A percentile compares a stretch with the other conserved stretches of the same genome.
Evolutionary conservation across 1,284 basidiomycete genomes (phyloP).

Genomic region (Fistulinella cinereoalba): DNA sequence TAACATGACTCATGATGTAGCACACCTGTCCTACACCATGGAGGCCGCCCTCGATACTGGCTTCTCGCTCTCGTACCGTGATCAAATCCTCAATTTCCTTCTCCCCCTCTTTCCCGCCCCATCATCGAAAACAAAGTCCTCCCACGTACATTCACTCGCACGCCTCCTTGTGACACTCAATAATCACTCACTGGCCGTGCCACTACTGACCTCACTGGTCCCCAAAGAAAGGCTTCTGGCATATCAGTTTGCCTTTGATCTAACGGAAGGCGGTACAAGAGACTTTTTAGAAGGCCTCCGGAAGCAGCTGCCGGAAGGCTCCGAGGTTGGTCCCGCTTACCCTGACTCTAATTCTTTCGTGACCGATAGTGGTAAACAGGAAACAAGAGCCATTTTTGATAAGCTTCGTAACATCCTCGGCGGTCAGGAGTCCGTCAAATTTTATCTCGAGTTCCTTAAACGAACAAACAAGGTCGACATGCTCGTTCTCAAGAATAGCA

Average conservation of each 20-base stretch:
- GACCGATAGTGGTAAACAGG: conserved; percentile 37
- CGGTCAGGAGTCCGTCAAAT: conserved; percentile 85
- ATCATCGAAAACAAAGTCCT: conserved; percentile 65
- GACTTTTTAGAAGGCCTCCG: conserved; percentile 82
- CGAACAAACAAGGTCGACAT: conserved; percentile 92
- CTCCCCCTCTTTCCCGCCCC: conserved; percentile 80
- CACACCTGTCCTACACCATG: conserved; percentile 85
- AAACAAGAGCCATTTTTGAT: conserved; percentile 60
- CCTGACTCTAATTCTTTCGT: conserved; percentile 1
- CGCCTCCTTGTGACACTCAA: conserved; percentile 87
- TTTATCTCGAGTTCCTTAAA: conserved; percentile 92
- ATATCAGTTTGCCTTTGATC: conserved; percentile 92
- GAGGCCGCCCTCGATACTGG: conserved; percentile 84
- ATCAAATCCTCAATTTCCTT: conserved; percentile 80
- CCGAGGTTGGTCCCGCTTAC: conserved; percentile 45
- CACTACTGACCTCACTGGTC: conserved; percentile 68
- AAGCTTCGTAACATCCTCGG: conserved; percentile 79
- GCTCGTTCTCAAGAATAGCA: conserved; percentile 87
- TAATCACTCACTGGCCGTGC: conserved; percentile 69
- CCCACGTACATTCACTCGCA: conserved; percentile 73
- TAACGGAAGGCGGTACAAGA: conserved; percentile 89
- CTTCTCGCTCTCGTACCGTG: conserved; percentile 78
- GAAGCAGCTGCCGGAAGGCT: conserved; percentile 61
- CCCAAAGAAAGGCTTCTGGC: conserved; percentile 74
- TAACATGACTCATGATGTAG: conserved; percentile 67